phyloP scores from a whole-genome alignment of 441 rosid genomes.

The Erysimum pusillum region DNA sequence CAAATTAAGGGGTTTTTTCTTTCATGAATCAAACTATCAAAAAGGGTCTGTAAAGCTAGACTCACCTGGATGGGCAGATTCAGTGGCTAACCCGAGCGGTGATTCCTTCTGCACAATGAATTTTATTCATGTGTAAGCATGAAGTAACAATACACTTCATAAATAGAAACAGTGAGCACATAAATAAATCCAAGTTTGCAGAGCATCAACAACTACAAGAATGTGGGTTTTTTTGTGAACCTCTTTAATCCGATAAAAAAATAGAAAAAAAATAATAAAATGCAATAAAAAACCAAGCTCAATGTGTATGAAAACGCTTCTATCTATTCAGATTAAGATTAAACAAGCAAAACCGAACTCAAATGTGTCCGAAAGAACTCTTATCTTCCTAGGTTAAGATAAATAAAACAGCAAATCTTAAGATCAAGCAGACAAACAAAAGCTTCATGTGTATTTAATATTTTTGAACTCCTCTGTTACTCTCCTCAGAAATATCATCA shows the following conservation, averaged over 20 bases:
- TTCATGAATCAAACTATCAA: not conserved
- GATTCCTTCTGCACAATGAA: conserved; percentile 78
- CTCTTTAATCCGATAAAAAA: not conserved
- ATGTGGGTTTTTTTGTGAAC: no score
- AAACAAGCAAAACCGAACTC: not conserved
- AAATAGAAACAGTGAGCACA: not conserved
- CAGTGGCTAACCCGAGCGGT: conserved; percentile 76
- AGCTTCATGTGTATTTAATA: not conserved
- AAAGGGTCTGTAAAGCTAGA: not conserved
- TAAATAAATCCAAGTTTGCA: not conserved
- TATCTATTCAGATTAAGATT: not conserved
- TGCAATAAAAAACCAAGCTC: not conserved
- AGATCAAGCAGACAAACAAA: conserved; percentile 3
- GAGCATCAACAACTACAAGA: no score
- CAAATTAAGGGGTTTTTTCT: not conserved
- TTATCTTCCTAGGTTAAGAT: not conserved
- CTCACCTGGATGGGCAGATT: conserved; percentile 98
- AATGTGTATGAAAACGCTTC: not conserved
- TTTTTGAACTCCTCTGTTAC: not conserved
- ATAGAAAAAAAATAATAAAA: not conserved
- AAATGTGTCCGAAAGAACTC: not conserved
- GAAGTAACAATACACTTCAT: conserved; percentile 4
- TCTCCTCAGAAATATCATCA: not conserved
- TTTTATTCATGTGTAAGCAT: not conserved
- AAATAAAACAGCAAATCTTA: not conserved